Conservation (phyloP, 192 early-diverging fungal genomes). For the Oehlia diaphana region DNA sequence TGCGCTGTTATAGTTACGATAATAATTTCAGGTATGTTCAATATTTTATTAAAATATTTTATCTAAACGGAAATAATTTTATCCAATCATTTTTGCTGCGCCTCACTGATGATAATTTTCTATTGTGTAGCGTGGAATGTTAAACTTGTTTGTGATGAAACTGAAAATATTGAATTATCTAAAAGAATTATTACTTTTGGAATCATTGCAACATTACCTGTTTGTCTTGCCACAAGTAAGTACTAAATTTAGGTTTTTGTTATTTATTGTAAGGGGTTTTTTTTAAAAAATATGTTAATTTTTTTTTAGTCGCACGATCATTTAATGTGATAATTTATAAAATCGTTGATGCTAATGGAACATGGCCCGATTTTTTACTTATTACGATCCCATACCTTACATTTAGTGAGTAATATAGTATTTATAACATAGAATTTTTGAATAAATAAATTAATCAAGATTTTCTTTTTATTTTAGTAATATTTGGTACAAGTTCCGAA, state of each 20-base stretch:
- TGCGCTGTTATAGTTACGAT: neutral
- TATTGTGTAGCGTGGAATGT: neutral
- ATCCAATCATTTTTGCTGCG: neutral
- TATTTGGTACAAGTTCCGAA: neutral
- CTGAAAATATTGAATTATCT: neutral
- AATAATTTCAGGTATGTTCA: neutral
- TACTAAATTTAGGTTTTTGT: neutral
- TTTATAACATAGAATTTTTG: neutral
- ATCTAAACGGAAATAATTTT: neutral
- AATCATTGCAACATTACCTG: neutral
- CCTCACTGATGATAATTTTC: neutral
- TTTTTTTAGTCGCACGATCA: neutral
- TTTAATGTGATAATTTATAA: neutral
- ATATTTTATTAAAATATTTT: too few species aligned
- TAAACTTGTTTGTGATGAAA: neutral
- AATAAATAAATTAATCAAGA: neutral
- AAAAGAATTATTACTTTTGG: neutral
- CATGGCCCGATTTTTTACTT: conserved; percentile 1
- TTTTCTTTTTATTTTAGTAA: neutral
- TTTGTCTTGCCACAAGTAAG: neutral
- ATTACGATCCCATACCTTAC: neutral
- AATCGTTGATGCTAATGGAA: neutral
- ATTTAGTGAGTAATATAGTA: neutral
- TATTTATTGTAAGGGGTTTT: neutral
- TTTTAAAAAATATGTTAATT: neutral